phyloP scores from a whole-genome alignment of 768 basidiomycete genomes.

The Termitomyces sp. region DNA sequence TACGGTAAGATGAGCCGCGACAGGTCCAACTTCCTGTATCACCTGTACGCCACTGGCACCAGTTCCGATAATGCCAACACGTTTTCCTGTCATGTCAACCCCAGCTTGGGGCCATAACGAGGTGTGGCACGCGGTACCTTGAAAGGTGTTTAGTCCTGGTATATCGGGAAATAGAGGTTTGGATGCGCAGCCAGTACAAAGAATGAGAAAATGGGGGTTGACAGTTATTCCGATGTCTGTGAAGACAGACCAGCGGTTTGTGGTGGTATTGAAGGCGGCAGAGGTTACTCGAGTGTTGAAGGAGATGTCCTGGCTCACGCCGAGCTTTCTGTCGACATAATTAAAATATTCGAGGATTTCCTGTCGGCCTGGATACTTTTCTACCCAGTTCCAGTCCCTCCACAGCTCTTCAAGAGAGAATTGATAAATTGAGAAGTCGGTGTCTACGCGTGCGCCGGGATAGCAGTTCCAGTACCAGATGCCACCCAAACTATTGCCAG shows the following conservation, averaged over 20 bases:
- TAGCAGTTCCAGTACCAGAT: too few relatives aligned
- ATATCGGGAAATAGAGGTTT: neutral
- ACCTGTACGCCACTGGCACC: constrained; percentile 3
- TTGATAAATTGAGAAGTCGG: too few relatives aligned
- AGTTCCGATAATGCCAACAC: constrained; percentile 16
- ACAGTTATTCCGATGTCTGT: neutral
- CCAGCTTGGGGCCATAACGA: constrained; percentile 11
- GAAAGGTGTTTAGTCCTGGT: neutral
- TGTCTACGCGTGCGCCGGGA: too few relatives aligned
- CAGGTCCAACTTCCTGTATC: constrained; percentile 17
- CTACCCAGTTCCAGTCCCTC: too few relatives aligned
- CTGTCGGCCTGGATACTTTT: neutral
- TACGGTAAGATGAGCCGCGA: constrained; percentile 17
- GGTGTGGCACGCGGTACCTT: constrained; percentile 16
- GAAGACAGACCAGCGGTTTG: neutral
- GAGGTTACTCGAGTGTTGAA: neutral
- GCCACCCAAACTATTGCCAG: too few relatives aligned
- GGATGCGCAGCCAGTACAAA: constrained; percentile 16
- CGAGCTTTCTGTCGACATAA: constrained; percentile 18
- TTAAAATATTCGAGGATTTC: constrained; percentile 7
- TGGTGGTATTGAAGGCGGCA: neutral
- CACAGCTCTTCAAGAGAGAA: too few relatives aligned
- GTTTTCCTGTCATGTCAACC: constrained; percentile 14
- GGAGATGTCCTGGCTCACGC: neutral
- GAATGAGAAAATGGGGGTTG: constrained; percentile 16